Evolutionary conservation across 192 early-diverging fungal species (phyloP), one percentile per base, ranked within the genome.

Genomic region (Dissophora ornata): DNA sequence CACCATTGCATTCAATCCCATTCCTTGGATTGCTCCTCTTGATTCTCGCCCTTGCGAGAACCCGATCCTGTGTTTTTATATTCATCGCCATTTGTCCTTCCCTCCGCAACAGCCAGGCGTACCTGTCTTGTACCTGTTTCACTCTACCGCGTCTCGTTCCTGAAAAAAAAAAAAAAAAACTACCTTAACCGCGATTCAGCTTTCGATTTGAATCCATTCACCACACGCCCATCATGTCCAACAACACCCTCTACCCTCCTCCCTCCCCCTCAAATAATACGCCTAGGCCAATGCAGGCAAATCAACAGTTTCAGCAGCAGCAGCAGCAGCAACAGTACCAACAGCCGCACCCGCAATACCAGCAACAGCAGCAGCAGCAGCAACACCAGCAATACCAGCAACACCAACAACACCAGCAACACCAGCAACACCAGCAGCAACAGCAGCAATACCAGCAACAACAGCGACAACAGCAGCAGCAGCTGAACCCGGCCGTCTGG

Each of bases 381-480:
- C 57, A 70, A 24, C 57, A 61, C 24, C 58, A 54, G 7, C 50
- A 54, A 10, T 50, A 58, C n/a, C 60, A 55, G 52, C 70, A 64
- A 21, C 40, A 64, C 4, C 54, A 64, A 16, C 69, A 71, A 24
- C 60, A 71, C 15, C 59, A 62, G 24, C 46, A 57, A 7, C 69
- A 62, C 13, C 71, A 66, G n/a, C 70, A 73, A n/a, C 56, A 65
- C n/a, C 69, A 73, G 11, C 21, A 62, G 7, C 60, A 71, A 7
- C 32, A 53, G 13, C 30, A 60, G 18, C 26, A 62, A 12, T 48
- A 62, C 3, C 62, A 65, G 24, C 62, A 41, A 13, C 53, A 66
- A 9, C 42, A 56, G 9, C 51, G 46, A 21, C 51, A 42, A 28
- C 63, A 66, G 8, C 52, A 66, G 29, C 63, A 67, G 16, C 64